Conservation (phyloP, 768 basidiomycete species). For the Hygrocybe coccinea region DNA sequence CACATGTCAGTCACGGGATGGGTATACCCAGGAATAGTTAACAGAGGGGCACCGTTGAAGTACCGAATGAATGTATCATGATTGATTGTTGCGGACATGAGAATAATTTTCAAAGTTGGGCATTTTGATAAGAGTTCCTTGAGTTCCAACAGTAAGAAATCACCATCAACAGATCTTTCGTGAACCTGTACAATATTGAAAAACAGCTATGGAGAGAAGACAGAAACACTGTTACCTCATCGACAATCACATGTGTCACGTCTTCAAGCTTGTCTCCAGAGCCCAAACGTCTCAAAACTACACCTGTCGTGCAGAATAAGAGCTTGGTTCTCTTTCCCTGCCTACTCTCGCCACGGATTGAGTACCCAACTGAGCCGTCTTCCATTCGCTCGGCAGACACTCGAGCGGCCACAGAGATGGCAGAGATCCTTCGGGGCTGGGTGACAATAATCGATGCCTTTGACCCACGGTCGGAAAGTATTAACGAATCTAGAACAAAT, state of each 20-base stretch:
- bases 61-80: conserved; percentile 80
- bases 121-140: conserved; percentile 67
- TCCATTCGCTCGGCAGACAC: conserved; percentile 77
- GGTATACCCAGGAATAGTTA: conserved; percentile 80
- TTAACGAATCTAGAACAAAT: conserved; percentile 82
- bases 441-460: conserved; percentile 76
- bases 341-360: conserved; percentile 82
- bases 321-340: conserved; percentile 63
- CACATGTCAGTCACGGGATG: conserved; percentile 74
- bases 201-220: background rate
- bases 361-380: conserved; percentile 80
- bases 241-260: conserved; percentile 83
- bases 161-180: conserved; percentile 87
- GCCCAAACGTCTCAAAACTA: conserved; percentile 77
- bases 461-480: conserved; percentile 54
- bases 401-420: conserved; percentile 81
- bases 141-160: conserved; percentile 82
- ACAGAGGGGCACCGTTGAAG: conserved; percentile 73
- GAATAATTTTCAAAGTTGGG: conserved; percentile 65
- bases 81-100: conserved; percentile 97
- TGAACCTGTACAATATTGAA: conserved; percentile 56
- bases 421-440: conserved; percentile 85
- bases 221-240: conserved; percentile 55
- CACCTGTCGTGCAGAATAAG: conserved; percentile 91
- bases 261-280: conserved; percentile 63